Conservation (phyloP, 139 green algal species). For the Chlorella sorokiniana region DNA sequence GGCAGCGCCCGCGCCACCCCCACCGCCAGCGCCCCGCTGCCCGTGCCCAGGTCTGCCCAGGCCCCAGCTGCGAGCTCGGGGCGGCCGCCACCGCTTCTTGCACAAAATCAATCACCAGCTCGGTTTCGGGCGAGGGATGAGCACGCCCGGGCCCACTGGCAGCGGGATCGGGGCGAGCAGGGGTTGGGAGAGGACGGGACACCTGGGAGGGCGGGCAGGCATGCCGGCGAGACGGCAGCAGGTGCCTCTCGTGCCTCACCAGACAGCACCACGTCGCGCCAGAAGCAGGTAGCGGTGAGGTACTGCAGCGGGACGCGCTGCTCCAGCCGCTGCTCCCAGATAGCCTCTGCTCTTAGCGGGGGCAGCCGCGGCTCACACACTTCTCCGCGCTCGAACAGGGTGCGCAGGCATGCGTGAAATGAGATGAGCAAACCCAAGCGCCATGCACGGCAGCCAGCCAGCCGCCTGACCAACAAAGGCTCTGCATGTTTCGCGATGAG, state of each 20-base stretch:
- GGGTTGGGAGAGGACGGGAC: background rate
- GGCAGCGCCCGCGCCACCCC: constrained; percentile 65
- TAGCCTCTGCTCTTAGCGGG: constrained; percentile 16
- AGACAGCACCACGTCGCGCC: constrained; percentile 72
- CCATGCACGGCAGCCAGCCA: background rate
- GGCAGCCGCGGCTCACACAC: no score
- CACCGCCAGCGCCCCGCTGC: constrained; percentile 88
- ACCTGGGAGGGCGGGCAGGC: background rate
- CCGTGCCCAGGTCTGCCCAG: constrained; percentile 93
- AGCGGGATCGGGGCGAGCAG: background rate
- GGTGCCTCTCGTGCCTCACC: background rate
- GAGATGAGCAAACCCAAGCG: no score
- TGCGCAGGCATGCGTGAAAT: no score
- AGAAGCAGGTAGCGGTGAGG: constrained; percentile 80
- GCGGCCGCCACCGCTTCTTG: constrained; percentile 37
- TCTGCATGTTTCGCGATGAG: no score
- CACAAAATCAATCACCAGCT: constrained; percentile 82
- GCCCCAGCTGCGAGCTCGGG: constrained; percentile 37
- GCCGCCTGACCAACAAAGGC: no score
- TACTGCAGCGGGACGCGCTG: constrained; percentile 90
- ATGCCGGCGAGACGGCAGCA: background rate
- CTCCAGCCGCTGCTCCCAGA: constrained; percentile 51
- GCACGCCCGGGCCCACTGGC: constrained; percentile 71
- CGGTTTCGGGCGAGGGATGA: constrained; percentile 95
- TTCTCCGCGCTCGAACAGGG: no score